Percentiles rank a stretch among this genome's conserved stretches.
Evolutionary conservation across 163 green algal species (phyloP).

Genomic region (Scenedesmus sp.): DNA sequence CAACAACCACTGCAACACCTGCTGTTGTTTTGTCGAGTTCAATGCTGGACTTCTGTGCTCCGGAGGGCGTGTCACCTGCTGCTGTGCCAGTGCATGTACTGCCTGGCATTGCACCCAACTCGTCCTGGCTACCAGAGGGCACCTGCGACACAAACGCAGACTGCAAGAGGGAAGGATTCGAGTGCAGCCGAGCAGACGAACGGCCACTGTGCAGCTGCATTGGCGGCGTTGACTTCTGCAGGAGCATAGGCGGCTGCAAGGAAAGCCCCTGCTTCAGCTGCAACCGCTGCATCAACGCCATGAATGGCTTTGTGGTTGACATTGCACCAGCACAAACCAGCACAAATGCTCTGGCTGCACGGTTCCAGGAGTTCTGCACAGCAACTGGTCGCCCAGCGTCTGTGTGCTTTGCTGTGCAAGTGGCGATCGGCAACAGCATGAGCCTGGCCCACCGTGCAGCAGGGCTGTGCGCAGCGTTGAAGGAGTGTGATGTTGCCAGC

Average conservation of each 20-base stretch:
- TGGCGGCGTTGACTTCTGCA: slow-evolving; percentile 27
- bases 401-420: slow-evolving; percentile 18
- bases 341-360: background rate
- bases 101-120: slow-evolving; percentile 19
- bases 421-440: background rate
- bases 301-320: slow-evolving; percentile 16
- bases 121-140: background rate
- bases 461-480: slow-evolving; percentile 14
- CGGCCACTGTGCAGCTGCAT: slow-evolving; percentile 28
- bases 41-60: background rate
- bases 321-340: background rate
- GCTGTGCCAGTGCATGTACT: background rate
- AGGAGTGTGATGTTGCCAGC: slow-evolving; percentile 22
- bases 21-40: background rate
- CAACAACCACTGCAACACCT: background rate
- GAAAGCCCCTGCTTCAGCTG: slow-evolving; percentile 25
- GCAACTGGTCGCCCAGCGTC: background rate
- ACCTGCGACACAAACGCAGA: slow-evolving; percentile 32
- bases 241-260: slow-evolving; percentile 28
- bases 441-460: background rate
- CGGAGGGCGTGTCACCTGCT: slow-evolving; percentile 9
- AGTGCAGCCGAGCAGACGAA: slow-evolving; percentile 16
- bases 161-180: background rate
- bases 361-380: slow-evolving; percentile 23
- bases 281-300: background rate